These are phyloP conservation scores for Ustilago loliicola DNA, from an alignment of 1,284 basidiomycete genomes.

Conservation along the genomic window DNA sequence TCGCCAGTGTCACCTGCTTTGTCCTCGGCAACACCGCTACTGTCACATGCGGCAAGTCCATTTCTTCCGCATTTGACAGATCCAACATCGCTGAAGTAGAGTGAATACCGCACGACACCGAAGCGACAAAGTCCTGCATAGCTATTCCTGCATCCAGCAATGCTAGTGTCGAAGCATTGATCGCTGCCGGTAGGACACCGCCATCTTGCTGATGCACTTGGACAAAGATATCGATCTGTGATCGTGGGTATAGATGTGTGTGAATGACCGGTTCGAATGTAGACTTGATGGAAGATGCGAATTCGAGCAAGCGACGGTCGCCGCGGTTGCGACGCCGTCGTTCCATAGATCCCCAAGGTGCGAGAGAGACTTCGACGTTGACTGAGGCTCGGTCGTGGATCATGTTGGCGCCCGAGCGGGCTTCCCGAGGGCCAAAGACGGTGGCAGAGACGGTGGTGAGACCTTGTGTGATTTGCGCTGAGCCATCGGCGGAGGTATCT, in stretches of 20 bases:
- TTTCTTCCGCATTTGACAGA: constrained; percentile 88
- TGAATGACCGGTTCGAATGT: constrained; percentile 97
- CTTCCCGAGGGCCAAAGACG: constrained; percentile 92
- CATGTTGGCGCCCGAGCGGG: constrained; percentile 71
- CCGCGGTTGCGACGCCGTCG: constrained; percentile 79
- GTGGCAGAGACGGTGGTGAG: constrained; percentile 87
- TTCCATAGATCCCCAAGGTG: constrained; percentile 84
- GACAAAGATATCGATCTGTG: constrained; percentile 92
- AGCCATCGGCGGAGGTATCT: constrained; percentile 80
- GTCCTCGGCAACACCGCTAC: constrained; percentile 87
- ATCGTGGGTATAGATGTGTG: constrained; percentile 89
- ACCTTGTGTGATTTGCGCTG: constrained; percentile 86
- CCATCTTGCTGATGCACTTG: constrained; percentile 95
- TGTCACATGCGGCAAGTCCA: constrained; percentile 86
- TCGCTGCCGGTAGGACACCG: constrained; percentile 86
- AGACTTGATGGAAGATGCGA: constrained; percentile 86
- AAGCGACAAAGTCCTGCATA: constrained; percentile 89
- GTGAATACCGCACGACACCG: constrained; percentile 74
- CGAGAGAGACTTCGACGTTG: constrained; percentile 76
- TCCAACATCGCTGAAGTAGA: constrained; percentile 81
- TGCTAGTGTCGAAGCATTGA: constrained; percentile 94
- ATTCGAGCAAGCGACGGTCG: constrained; percentile 82
- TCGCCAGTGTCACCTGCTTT: constrained; percentile 85
- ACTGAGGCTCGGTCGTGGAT: constrained; percentile 74
- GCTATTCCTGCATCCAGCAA: constrained; percentile 91